Evolutionary conservation across 2,329 filamentous ascomycete species (phyloP).

Genomic region (Aspergillus sp.): DNA sequence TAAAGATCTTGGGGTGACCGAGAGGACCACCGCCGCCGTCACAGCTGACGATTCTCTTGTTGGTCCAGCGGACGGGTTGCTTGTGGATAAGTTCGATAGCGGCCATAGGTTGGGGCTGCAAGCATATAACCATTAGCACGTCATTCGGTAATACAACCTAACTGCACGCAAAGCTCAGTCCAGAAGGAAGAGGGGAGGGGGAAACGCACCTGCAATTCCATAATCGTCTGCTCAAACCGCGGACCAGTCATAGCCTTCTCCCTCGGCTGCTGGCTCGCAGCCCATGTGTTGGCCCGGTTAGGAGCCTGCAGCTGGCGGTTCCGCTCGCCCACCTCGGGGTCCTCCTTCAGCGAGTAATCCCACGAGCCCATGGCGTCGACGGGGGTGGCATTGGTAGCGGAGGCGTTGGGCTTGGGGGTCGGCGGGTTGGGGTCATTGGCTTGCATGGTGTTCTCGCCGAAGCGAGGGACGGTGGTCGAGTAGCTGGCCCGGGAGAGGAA

Average conservation of each 20-base stretch:
- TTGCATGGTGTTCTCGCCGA: slow-evolving; percentile 36
- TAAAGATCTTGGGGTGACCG: slow-evolving; percentile 89
- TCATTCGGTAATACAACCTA: no score
- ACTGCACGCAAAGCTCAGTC: neutral
- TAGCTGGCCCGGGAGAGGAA: slow-evolving; percentile 31
- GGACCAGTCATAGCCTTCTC: slow-evolving; percentile 84
- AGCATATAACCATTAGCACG: neutral
- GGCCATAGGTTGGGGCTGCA: slow-evolving; percentile 75
- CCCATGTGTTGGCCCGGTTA: slow-evolving; percentile 77
- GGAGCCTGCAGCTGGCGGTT: slow-evolving; percentile 68
- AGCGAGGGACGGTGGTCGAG: slow-evolving; percentile 38
- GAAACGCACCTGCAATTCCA: slow-evolving; percentile 72
- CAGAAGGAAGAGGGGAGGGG: neutral
- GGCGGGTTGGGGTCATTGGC: slow-evolving; percentile 54
- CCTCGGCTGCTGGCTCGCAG: slow-evolving; percentile 73
- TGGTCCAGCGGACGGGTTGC: slow-evolving; percentile 87
- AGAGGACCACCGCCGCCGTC: slow-evolving; percentile 86
- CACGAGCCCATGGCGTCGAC: slow-evolving; percentile 42
- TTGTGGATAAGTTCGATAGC: slow-evolving; percentile 96
- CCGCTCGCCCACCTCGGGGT: slow-evolving; percentile 48
- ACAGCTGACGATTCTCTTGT: slow-evolving; percentile 73
- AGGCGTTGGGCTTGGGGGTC: slow-evolving; percentile 48
- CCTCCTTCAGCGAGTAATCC: slow-evolving; percentile 52
- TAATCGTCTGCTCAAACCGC: slow-evolving; percentile 94
- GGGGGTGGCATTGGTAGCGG: slow-evolving; percentile 55